phyloP scores from a whole-genome alignment of 176 grass and related monocot species.

The Zoysia japonica region DNA sequence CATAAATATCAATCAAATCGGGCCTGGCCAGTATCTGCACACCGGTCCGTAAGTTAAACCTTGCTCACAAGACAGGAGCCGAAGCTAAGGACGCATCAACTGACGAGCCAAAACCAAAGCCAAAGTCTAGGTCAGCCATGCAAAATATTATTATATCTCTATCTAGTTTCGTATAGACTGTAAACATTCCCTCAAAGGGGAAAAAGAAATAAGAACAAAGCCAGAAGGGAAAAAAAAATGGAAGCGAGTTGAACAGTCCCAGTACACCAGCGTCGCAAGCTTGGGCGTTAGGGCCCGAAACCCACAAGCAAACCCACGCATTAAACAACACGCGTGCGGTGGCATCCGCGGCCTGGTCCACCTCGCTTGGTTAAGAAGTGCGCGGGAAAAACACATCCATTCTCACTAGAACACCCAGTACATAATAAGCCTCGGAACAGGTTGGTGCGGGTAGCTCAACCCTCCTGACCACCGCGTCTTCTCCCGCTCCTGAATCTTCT shows the following conservation, averaged over 20 bases:
- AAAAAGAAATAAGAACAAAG: neutral
- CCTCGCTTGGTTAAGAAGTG: slow-evolving; percentile 29
- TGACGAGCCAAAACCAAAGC: slow-evolving; percentile 11
- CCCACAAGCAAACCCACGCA: slow-evolving; percentile 13
- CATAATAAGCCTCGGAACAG: slow-evolving; percentile 21
- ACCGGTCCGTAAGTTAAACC: too few relatives aligned
- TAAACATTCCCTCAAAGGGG: neutral
- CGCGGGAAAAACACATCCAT: neutral
- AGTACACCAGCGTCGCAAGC: slow-evolving; percentile 31
- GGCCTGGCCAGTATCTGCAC: too few relatives aligned
- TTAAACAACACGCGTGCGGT: slow-evolving; percentile 38
- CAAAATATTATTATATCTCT: neutral
- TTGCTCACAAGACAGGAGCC: too few relatives aligned
- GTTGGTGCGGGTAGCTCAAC: slow-evolving; percentile 84
- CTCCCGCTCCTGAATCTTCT: neutral
- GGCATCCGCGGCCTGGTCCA: neutral
- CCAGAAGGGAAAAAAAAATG: neutral
- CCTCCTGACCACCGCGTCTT: slow-evolving; percentile 12
- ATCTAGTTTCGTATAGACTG: neutral
- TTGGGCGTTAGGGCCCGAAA: slow-evolving; percentile 26
- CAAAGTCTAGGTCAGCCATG: neutral
- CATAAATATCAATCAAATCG: too few relatives aligned
- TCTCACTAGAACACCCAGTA: neutral
- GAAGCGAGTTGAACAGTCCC: slow-evolving; percentile 20
- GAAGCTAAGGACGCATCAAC: too few relatives aligned